Evolutionary conservation across 768 basidiomycete genomes (phyloP), one percentile per base, ranked within the genome.

Genomic region (Xerocomellus intermedius): DNA sequence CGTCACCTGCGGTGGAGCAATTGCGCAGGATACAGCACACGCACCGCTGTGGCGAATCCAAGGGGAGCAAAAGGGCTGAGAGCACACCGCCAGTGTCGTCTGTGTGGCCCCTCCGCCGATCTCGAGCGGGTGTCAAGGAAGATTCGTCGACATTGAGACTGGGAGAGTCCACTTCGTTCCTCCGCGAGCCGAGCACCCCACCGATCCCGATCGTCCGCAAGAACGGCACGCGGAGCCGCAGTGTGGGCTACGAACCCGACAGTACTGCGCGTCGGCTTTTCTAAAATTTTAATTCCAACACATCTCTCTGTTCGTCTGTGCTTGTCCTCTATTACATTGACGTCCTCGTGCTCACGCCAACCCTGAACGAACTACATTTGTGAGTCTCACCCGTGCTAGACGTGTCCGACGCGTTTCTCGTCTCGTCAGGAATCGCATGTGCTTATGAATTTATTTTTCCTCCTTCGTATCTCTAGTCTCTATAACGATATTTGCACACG

Each of bases 61-160:
- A 47, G 10, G n/a, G 30, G 24, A 38, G 42, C 8, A 69, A 68
- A 49, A 59, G 69, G 32, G 61, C 70, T 46, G 69, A 69, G 53
- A 70, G 69, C 10, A 67, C 69, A 5, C 69, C 69, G 0, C 61
- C 69, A 12, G 68, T 65, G 5, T 57, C 68, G 8, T 56, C 62
- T 19, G 58, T 28, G 14, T 72, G 70, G 63, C 38, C 45, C 21
- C 19, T 35, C 22, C 57, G 56, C 22, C 52, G 44, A 37, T 44
- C 55, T 41, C 59, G 66, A 48, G 32, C 41, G 22, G 38, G 49
- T 14, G 22, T 32, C 43, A 60, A 53, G 46, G 61, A 69, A 22
- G 51, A 51, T 36, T 19, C 45, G 8, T 42, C 52, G 21, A 49
- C 56, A 10, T 45, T 48, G 42, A 52, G 46, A 30, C 24, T 28